phyloP scores from a whole-genome alignment of 73 alveolate genomes.

The Paramecium octaurelia region DNA sequence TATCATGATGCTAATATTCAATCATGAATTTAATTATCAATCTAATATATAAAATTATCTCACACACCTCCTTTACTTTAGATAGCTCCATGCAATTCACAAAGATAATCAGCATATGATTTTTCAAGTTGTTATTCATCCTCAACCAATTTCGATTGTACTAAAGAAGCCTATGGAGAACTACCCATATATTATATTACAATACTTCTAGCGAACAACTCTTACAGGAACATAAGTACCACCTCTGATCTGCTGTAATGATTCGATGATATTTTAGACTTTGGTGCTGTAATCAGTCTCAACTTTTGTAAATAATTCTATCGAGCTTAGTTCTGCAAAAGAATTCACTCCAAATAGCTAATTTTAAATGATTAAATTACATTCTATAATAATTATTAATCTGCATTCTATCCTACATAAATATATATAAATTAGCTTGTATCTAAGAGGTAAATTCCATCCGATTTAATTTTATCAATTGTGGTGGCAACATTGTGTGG shows the following conservation, averaged over 20 bases:
- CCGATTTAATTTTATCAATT: constrained; percentile 10
- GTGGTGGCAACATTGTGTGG: constrained; percentile 65
- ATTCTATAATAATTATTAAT: background rate
- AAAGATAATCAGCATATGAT: constrained; percentile 36
- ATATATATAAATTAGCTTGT: constrained; percentile 70
- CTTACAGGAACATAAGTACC: constrained; percentile 21
- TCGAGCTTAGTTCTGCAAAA: background rate
- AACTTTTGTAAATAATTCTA: background rate
- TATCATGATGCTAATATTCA: background rate
- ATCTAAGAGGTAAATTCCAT: constrained; percentile 68
- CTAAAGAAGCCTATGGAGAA: background rate
- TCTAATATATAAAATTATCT: background rate
- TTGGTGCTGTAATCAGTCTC: background rate
- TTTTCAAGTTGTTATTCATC: constrained; percentile 15
- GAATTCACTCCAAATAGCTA: constrained; percentile 44
- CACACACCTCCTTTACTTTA: constrained; percentile 11
- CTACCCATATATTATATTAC: background rate
- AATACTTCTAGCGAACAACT: background rate
- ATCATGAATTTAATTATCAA: background rate
- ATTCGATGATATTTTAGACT: background rate
- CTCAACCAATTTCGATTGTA: background rate
- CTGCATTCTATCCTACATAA: constrained; percentile 62
- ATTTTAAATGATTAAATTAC: constrained; percentile 13
- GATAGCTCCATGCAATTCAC: constrained; percentile 48
- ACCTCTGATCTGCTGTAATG: background rate